phyloP scores from a whole-genome alignment of 441 rosid genomes.

The Theobroma grandiflorum region DNA sequence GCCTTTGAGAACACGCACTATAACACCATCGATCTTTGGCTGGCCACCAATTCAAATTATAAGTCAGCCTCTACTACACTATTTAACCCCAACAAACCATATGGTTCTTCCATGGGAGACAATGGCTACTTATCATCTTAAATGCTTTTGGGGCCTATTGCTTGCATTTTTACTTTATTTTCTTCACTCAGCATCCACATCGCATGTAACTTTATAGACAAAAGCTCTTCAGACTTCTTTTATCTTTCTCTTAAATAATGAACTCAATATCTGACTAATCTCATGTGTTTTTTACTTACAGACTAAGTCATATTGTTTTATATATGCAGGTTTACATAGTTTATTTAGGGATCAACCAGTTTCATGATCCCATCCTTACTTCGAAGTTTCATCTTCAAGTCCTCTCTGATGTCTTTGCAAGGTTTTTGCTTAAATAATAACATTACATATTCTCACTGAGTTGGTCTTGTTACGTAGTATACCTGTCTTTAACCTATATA shows the following conservation, averaged over 20 bases:
- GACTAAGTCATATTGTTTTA: neutral
- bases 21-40: constrained; percentile 27
- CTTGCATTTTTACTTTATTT: constrained; percentile 43
- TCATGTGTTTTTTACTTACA: neutral
- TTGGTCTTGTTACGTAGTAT: neutral
- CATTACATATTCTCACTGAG: neutral
- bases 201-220: constrained; percentile 37
- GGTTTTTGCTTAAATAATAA: constrained; percentile 43
- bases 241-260: neutral
- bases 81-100: constrained; percentile 45
- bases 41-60: constrained; percentile 16
- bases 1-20: constrained; percentile 44
- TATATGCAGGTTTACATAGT: constrained; percentile 67
- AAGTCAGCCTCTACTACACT: constrained; percentile 21
- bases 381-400: constrained; percentile 57
- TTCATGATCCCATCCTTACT: constrained; percentile 42
- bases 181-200: constrained; percentile 35
- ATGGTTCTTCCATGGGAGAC: constrained; percentile 35
- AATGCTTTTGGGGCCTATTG: constrained; percentile 42
- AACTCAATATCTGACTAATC: constrained; percentile 8
- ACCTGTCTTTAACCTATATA: neutral
- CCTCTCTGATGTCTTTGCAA: constrained; percentile 58
- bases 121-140: constrained; percentile 43
- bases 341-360: constrained; percentile 60
- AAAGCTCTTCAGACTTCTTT: constrained; percentile 17